These are phyloP conservation scores for Xylaria venustula DNA, from an alignment of 495 filamentous ascomycete species.

Conservation along the genomic window DNA sequence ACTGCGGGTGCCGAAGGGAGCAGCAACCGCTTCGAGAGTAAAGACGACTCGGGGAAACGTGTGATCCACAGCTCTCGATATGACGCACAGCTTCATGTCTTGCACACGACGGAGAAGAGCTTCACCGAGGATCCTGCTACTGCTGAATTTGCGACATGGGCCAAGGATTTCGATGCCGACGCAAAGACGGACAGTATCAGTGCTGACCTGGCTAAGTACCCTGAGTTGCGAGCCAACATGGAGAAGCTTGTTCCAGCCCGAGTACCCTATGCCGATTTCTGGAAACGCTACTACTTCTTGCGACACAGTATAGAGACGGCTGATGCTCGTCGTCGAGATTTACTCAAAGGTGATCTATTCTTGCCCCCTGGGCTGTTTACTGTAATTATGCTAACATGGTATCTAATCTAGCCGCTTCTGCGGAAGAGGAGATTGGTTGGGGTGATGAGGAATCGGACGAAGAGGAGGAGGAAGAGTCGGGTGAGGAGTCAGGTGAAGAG, in stretches of 20 bases:
- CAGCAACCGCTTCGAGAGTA: constrained; percentile 83
- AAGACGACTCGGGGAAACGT: constrained; percentile 82
- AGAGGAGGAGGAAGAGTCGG: constrained; percentile 14
- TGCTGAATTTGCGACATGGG: constrained; percentile 72
- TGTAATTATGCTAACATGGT: constrained; percentile 21
- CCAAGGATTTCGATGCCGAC: constrained; percentile 73
- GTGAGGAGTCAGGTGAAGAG: constrained; percentile 11
- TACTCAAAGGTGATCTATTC: constrained; percentile 75
- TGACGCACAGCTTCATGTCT: constrained; percentile 92
- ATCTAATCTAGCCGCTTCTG: constrained; percentile 52
- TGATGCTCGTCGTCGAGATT: constrained; percentile 82
- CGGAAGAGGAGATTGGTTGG: constrained; percentile 81
- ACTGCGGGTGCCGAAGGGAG: constrained; percentile 35
- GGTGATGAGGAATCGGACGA: constrained; percentile 51
- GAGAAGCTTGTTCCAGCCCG: constrained; percentile 91
- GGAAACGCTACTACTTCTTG: constrained; percentile 95
- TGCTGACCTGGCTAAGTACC: constrained; percentile 80
- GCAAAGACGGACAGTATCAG: constrained; percentile 83
- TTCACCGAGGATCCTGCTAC: constrained; percentile 80
- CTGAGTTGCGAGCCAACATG: constrained; percentile 87
- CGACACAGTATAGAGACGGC: constrained; percentile 93
- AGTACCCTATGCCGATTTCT: constrained; percentile 86
- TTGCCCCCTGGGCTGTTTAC: not conserved
- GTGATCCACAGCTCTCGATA: constrained; percentile 92
- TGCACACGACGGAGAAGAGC: constrained; percentile 81